Evolutionary conservation across 2,329 filamentous ascomycete genomes (phyloP).

Genomic region (Beauveria pseudobassiana): DNA sequence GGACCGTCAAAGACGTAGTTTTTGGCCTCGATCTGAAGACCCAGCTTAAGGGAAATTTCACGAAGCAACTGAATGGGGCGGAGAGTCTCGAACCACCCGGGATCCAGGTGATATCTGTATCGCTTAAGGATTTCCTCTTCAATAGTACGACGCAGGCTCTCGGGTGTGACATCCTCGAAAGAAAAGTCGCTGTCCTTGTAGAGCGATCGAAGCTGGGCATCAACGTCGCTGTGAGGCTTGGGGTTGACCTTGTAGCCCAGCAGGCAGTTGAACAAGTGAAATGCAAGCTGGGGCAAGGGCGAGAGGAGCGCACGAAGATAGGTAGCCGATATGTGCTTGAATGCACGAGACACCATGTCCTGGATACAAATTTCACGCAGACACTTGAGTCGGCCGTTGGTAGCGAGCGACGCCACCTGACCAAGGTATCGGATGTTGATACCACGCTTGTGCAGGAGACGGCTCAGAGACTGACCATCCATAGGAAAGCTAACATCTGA

Average conservation of each 20-base stretch:
- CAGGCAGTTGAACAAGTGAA: conserved; percentile 88
- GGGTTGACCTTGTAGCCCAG: conserved; percentile 69
- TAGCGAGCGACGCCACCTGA: conserved; percentile 64
- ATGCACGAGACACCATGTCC: conserved; percentile 90
- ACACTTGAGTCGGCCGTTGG: conserved; percentile 65
- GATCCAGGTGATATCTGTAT: conserved; percentile 67
- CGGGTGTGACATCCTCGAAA: conserved; percentile 73
- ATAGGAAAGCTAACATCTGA: conserved; percentile 96
- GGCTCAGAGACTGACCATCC: conserved; percentile 88
- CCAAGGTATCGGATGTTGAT: conserved; percentile 97
- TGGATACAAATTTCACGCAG: conserved; percentile 72
- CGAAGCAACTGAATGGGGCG: conserved; percentile 79
- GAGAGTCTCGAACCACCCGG: conserved; percentile 58
- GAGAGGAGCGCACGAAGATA: conserved; percentile 71
- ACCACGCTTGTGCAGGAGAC: conserved; percentile 88
- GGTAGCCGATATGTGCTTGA: conserved; percentile 82
- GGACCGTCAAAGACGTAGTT: conserved; percentile 30
- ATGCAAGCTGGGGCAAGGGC: conserved; percentile 74
- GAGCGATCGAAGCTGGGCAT: conserved; percentile 63
- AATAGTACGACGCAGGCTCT: conserved; percentile 61
- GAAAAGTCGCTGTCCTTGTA: conserved; percentile 77
- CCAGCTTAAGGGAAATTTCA: conserved; percentile 81
- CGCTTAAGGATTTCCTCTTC: conserved; percentile 63
- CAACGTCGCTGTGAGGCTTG: conserved; percentile 71
- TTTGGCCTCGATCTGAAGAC: conserved; percentile 77